Conservation (phyloP, 1,139 yeast species). For the Debaryomyces psychrophilus region DNA sequence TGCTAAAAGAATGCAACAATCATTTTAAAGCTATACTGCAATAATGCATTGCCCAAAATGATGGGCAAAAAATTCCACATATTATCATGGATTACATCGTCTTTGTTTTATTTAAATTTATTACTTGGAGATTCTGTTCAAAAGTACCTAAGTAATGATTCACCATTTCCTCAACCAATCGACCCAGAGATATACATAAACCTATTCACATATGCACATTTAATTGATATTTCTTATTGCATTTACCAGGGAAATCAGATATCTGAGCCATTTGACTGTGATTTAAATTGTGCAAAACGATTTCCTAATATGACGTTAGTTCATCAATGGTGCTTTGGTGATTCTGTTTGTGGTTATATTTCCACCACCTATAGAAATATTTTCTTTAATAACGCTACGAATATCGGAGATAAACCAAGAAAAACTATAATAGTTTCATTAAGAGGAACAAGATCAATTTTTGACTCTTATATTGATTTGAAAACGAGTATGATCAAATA, state of each 20-base stretch:
- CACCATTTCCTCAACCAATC: constrained; percentile 17
- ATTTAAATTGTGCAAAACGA: constrained; percentile 38
- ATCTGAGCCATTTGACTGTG: constrained; percentile 49
- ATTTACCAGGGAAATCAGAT: constrained; percentile 40
- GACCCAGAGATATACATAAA: constrained; percentile 30
- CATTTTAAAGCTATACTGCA: not conserved
- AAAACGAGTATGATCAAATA: constrained; percentile 43
- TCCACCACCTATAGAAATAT: constrained; percentile 38
- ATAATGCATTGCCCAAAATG: not conserved
- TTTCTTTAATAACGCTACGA: constrained; percentile 22
- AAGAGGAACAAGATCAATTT: constrained; percentile 52
- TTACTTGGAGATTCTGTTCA: not conserved
- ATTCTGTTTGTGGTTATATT: constrained; percentile 43
- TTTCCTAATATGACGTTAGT: constrained; percentile 48
- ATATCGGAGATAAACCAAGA: constrained; percentile 14
- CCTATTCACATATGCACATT: constrained; percentile 47
- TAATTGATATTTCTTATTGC: constrained; percentile 55
- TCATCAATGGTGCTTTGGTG: constrained; percentile 51
- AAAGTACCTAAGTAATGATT: not conserved
- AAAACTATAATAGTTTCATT: constrained; percentile 44
- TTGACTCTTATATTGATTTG: constrained; percentile 50
- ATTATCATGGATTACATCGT: not conserved
- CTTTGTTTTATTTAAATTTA: not conserved
- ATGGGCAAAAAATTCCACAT: not conserved
- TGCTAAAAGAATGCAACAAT: not conserved